Percentiles rank a stretch among this genome's conserved stretches.
Evolutionary conservation across 2,329 filamentous ascomycete genomes (phyloP).

Genomic region (Ophiostoma angusticollis): DNA sequence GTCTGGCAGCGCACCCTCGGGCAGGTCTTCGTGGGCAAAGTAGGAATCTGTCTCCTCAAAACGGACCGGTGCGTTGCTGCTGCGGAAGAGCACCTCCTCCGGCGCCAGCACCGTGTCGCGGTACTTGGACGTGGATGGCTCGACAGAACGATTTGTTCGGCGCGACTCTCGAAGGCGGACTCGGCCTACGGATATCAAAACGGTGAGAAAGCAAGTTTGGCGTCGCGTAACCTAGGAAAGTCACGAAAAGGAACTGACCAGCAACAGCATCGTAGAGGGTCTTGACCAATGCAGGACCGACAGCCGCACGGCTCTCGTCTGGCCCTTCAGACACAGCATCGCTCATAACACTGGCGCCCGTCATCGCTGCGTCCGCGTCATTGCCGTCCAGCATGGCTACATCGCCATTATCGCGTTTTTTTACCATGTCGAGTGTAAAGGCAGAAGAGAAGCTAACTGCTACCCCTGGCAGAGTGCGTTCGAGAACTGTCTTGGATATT

Average conservation of each 20-base stretch:
- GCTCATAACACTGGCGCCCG: background rate
- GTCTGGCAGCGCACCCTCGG: constrained; percentile 40
- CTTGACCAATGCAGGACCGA: too few species aligned
- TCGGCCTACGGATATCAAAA: constrained; percentile 20
- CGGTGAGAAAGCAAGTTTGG: too few species aligned
- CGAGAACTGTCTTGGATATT: background rate
- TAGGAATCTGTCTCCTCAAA: constrained; percentile 63
- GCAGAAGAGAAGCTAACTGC: too few species aligned
- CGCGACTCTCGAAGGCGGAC: constrained; percentile 13
- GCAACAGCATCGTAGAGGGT: constrained; percentile 64
- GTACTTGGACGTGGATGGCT: background rate
- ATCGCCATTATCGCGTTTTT: background rate
- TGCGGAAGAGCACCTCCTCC: constrained; percentile 59
- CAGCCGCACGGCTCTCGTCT: too few species aligned
- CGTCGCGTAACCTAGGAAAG: too few species aligned
- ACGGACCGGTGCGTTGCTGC: constrained; percentile 48
- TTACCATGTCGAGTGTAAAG: background rate
- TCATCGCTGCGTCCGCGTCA: background rate
- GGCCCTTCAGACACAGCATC: background rate
- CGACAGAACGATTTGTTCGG: background rate
- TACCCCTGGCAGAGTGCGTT: constrained; percentile 6
- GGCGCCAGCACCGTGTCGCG: constrained; percentile 39
- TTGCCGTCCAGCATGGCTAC: background rate
- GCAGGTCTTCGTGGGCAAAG: constrained; percentile 47
- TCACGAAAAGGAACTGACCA: constrained; percentile 31